These are phyloP conservation scores for Hypomyces rosellus DNA, from an alignment of 2,329 filamentous ascomycete genomes.

Conservation along the genomic window DNA sequence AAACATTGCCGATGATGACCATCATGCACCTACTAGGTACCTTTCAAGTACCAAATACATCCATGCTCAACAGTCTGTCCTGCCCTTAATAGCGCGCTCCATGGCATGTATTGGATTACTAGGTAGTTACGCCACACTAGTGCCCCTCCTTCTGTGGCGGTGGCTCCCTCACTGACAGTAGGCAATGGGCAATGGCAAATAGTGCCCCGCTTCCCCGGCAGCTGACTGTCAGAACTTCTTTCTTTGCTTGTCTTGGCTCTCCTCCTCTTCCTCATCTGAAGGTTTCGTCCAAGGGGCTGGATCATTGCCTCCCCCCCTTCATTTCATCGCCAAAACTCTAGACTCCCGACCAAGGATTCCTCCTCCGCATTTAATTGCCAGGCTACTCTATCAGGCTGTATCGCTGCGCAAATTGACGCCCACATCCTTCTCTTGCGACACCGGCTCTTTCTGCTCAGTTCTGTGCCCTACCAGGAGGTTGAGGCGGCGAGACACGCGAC, in stretches of 20 bases:
- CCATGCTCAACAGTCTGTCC: too few species aligned
- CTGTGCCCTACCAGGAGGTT: neutral
- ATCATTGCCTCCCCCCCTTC: constrained; percentile 1
- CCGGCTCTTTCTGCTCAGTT: neutral
- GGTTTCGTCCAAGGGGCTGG: constrained; percentile 6
- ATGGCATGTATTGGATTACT: too few species aligned
- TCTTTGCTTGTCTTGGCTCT: neutral
- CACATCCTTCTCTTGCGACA: neutral
- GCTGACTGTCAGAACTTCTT: constrained; percentile 2
- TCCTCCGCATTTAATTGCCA: neutral
- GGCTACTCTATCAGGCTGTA: neutral
- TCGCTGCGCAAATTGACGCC: too few species aligned
- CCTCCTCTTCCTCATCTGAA: neutral
- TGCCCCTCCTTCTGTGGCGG: constrained; percentile 11
- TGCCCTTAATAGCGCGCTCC: too few species aligned
- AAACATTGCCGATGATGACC: too few species aligned
- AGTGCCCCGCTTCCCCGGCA: constrained; percentile 10
- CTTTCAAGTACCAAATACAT: too few species aligned
- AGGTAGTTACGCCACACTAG: too few species aligned
- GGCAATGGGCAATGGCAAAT: neutral
- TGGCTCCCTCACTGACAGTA: neutral
- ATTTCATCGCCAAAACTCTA: neutral
- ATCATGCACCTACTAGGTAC: too few species aligned
- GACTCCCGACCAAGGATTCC: neutral
- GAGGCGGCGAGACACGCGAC: neutral